phyloP scores from a whole-genome alignment of 2,329 filamentous ascomycete species.

The Fusarium nematophilum region DNA sequence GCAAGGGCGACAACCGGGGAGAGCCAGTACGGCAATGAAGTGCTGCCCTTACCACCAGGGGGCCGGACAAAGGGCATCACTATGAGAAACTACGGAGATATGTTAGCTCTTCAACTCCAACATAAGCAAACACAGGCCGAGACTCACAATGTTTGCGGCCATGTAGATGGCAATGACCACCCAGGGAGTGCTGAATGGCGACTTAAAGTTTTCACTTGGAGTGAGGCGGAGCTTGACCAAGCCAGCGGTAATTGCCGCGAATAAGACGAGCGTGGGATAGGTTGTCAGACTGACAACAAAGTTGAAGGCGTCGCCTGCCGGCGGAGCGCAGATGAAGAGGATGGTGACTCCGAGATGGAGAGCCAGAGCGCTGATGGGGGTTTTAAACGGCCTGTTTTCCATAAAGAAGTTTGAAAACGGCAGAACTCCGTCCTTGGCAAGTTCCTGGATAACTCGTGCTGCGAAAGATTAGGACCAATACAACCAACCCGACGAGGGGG shows the following conservation, averaged over 20 bases:
- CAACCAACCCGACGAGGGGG: no score
- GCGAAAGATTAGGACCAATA: not conserved
- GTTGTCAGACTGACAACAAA: slow-evolving; percentile 36
- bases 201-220: slow-evolving; percentile 25
- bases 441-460: slow-evolving; percentile 38
- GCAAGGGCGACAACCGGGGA: slow-evolving; percentile 16
- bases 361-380: slow-evolving; percentile 31
- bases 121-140: not conserved
- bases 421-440: slow-evolving; percentile 29
- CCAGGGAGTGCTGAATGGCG: slow-evolving; percentile 34
- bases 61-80: slow-evolving; percentile 25
- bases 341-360: slow-evolving; percentile 37
- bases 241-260: slow-evolving; percentile 29
- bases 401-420: slow-evolving; percentile 41
- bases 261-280: slow-evolving; percentile 32
- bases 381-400: slow-evolving; percentile 41
- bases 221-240: slow-evolving; percentile 36
- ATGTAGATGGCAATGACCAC: slow-evolving; percentile 16
- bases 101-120: not conserved
- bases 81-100: slow-evolving; percentile 6
- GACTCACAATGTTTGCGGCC: slow-evolving; percentile 16
- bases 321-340: slow-evolving; percentile 39
- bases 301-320: slow-evolving; percentile 39
- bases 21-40: slow-evolving; percentile 26
- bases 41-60: slow-evolving; percentile 17